Evolutionary conservation across 805 yeast genomes (phyloP).

Genomic region (Wickerhamiella brachini): DNA sequence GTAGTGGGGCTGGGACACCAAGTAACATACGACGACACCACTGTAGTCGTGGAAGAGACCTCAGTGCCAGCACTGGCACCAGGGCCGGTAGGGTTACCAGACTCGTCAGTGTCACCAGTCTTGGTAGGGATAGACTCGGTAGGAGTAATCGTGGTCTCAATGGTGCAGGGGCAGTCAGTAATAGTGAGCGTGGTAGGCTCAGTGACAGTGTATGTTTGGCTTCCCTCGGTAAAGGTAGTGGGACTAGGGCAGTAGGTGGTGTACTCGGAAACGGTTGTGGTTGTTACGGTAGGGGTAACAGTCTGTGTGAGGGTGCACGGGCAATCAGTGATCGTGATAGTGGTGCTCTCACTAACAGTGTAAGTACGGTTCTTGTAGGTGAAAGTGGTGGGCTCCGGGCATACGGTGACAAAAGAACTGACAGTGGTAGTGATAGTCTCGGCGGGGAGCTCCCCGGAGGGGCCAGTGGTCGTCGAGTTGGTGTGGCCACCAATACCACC

Average conservation of each 20-base stretch:
- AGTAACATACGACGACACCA: slow-evolving; percentile 3
- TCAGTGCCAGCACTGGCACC: not conserved
- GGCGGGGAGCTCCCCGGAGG: not conserved
- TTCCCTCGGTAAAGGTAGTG: slow-evolving; percentile 11
- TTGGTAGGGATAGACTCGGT: not conserved
- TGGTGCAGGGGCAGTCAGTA: slow-evolving; percentile 14
- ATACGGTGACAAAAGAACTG: slow-evolving; percentile 16
- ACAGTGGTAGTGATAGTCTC: not conserved
- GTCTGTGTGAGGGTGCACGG: slow-evolving; percentile 7
- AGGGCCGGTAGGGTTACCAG: not conserved
- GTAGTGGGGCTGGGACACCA: slow-evolving; percentile 3
- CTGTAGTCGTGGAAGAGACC: slow-evolving; percentile 1
- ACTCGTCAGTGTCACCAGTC: not conserved
- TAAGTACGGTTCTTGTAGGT: slow-evolving; percentile 53
- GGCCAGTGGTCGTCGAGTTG: not conserved
- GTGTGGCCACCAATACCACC: not conserved
- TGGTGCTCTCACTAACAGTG: slow-evolving; percentile 67
- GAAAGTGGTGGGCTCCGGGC: slow-evolving; percentile 61
- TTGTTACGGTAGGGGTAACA: not conserved
- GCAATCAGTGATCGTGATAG: slow-evolving; percentile 54
- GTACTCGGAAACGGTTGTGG: not conserved
- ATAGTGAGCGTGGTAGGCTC: slow-evolving; percentile 22
- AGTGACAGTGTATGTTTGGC: not conserved
- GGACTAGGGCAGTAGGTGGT: slow-evolving; percentile 3
- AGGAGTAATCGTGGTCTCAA: not conserved